Evolutionary conservation across 495 filamentous ascomycete species (phyloP).

Genomic region (Sporormia fimetaria): DNA sequence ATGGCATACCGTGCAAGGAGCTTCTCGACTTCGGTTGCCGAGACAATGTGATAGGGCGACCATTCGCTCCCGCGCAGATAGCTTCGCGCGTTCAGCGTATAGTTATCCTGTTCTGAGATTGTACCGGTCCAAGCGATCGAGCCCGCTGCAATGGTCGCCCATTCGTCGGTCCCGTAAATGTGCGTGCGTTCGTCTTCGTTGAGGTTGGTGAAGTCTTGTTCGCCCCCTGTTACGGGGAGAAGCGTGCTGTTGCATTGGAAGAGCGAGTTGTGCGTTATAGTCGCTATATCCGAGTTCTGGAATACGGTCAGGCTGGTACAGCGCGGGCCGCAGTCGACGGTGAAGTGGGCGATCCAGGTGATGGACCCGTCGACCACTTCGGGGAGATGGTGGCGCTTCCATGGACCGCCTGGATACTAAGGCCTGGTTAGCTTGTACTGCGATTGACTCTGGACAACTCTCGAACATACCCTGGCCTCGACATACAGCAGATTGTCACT

Average conservation of each 20-base stretch:
- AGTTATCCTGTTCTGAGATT: conserved; percentile 1
- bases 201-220: conserved; percentile 10
- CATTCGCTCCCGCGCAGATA: conserved; percentile 17
- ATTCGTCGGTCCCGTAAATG: conserved; percentile 18
- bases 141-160: conserved; percentile 18
- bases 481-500: conserved; percentile 3
- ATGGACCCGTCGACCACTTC: conserved; percentile 2
- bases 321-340: conserved; percentile 14
- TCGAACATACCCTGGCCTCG: not conserved
- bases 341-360: conserved; percentile 11
- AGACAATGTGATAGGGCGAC: conserved; percentile 11
- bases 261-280: conserved; percentile 8
- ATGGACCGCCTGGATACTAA: conserved; percentile 5
- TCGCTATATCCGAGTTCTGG: conserved; percentile 6
- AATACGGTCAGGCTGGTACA: conserved; percentile 25
- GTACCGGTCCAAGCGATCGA: conserved; percentile 21
- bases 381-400: conserved; percentile 3
- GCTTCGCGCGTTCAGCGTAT: conserved; percentile 2
- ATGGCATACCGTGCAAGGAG: conserved; percentile 18
- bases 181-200: conserved; percentile 9
- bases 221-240: conserved; percentile 3
- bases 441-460: not conserved
- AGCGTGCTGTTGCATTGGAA: conserved; percentile 19
- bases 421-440: not conserved
- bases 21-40: conserved; percentile 10